Conservation (phyloP, 768 basidiomycete genomes). For the Trichaptum fuscoviolaceum region DNA sequence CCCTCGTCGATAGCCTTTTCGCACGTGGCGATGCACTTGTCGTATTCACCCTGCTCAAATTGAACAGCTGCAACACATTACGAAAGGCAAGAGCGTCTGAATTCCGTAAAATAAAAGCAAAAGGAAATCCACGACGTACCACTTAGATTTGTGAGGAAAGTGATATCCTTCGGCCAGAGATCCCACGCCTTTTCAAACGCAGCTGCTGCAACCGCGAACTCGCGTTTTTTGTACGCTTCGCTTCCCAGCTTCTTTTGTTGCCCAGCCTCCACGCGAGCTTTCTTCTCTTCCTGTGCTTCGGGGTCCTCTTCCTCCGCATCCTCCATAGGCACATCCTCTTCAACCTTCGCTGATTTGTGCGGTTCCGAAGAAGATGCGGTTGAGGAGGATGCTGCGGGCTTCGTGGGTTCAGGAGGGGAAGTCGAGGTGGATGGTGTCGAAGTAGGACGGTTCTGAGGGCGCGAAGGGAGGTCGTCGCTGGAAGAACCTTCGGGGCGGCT, state of each 20-base stretch:
- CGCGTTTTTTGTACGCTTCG: constrained; percentile 80
- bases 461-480: constrained; percentile 62
- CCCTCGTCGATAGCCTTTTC: constrained; percentile 98
- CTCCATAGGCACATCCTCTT: constrained; percentile 24
- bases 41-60: constrained; percentile 90
- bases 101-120: neutral
- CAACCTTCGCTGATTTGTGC: neutral
- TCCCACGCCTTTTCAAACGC: constrained; percentile 91
- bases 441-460: constrained; percentile 30
- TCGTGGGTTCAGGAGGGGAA: constrained; percentile 29
- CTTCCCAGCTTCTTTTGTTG: constrained; percentile 74
- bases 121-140: constrained; percentile 38
- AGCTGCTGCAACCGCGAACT: constrained; percentile 71
- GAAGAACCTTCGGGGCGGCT: constrained; percentile 74
- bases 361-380: constrained; percentile 37
- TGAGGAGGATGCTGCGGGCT: constrained; percentile 28
- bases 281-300: constrained; percentile 63
- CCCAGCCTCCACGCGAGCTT: constrained; percentile 72
- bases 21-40: constrained; percentile 85
- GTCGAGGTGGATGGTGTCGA: constrained; percentile 21
- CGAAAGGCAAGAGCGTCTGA: neutral
- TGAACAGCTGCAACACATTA: constrained; percentile 62
- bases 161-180: constrained; percentile 85
- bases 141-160: constrained; percentile 87
- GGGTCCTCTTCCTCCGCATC: constrained; percentile 58